phyloP scores from a whole-genome alignment of 257 asterid genomes.

The Solanum medicagineum region DNA sequence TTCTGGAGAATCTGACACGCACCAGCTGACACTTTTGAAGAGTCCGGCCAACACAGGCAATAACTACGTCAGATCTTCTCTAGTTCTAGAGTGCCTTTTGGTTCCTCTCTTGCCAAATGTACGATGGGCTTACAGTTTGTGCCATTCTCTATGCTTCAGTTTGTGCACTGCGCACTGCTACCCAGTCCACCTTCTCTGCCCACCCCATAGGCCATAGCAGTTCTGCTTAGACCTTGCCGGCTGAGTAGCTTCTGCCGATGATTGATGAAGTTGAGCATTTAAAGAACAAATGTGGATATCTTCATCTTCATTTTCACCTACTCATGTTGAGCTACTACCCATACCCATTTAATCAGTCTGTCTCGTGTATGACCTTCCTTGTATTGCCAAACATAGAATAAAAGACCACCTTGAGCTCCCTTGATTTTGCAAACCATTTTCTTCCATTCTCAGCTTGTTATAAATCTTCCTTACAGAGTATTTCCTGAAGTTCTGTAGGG shows the following conservation, averaged over 20 bases:
- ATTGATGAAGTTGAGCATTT: neutral
- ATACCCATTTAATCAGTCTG: neutral
- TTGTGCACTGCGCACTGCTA: neutral
- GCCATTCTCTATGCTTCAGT: neutral
- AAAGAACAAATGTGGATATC: neutral
- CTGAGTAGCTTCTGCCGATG: neutral
- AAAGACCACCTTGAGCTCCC: neutral
- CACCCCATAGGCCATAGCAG: neutral
- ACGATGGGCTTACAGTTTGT: neutral
- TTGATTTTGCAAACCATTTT: neutral
- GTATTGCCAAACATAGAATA: neutral
- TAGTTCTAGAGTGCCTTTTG: neutral
- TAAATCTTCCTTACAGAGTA: neutral
- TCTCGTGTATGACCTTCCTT: neutral
- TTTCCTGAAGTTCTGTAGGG: neutral
- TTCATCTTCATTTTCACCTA: neutral
- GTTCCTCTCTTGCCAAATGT: neutral
- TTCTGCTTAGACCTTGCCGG: neutral
- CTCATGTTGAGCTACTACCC: neutral
- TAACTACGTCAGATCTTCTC: neutral
- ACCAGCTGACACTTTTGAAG: too few relatives aligned
- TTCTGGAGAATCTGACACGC: too few relatives aligned
- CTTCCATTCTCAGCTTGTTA: neutral
- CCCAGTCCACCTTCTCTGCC: neutral
- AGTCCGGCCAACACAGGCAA: too few relatives aligned